These are phyloP conservation scores for Pichia sp. DNA, from an alignment of 1,139 yeast species.

Conservation along the genomic window DNA sequence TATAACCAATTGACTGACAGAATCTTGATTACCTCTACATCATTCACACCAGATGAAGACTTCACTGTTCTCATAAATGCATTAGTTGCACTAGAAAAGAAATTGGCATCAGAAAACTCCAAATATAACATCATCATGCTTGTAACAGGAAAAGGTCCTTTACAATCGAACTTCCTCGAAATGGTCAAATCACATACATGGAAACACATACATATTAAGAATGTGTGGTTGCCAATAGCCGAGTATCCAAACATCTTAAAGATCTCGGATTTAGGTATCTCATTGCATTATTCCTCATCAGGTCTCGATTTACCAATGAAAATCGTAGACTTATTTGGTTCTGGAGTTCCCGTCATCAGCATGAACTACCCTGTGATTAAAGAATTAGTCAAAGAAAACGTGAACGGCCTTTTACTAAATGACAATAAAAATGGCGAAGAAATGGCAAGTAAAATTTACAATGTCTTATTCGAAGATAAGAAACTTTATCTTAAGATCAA, in stretches of 20 bases:
- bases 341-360: constrained; percentile 90
- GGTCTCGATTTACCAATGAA: constrained; percentile 98
- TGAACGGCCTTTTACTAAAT: constrained; percentile 46
- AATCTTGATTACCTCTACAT: constrained; percentile 79
- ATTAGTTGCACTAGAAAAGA: constrained; percentile 55
- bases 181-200: constrained; percentile 44
- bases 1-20: constrained; percentile 45
- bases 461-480: constrained; percentile 38
- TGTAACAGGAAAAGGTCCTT: constrained; percentile 95
- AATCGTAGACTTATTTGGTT: constrained; percentile 93
- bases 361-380: constrained; percentile 69
- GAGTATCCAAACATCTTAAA: constrained; percentile 79
- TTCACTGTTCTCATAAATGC: constrained; percentile 69
- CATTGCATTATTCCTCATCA: constrained; percentile 87
- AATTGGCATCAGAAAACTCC: constrained; percentile 21
- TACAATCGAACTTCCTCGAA: constrained; percentile 50
- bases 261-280: constrained; percentile 83
- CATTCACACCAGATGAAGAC: constrained; percentile 97
- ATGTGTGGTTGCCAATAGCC: constrained; percentile 76
- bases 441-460: constrained; percentile 48
- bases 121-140: constrained; percentile 59
- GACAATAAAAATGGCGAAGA: constrained; percentile 39
- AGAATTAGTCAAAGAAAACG: constrained; percentile 52
- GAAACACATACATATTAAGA: constrained; percentile 48
- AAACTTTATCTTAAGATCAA: constrained; percentile 39